Conservation (phyloP, 2,329 filamentous ascomycete species). For the Colletotrichum sp. region DNA sequence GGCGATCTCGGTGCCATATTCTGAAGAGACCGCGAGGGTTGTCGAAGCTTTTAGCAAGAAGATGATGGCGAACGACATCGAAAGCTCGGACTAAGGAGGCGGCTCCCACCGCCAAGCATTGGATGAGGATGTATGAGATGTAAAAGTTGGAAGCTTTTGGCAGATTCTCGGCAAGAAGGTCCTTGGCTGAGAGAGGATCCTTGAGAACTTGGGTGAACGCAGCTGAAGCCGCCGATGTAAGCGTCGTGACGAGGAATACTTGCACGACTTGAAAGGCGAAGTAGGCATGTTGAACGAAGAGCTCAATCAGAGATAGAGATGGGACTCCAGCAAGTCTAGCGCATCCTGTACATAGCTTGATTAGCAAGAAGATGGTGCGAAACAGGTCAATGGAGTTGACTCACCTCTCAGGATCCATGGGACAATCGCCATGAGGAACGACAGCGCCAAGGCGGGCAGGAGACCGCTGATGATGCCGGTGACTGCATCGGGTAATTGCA, state of each 20-base stretch:
- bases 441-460: constrained; percentile 78
- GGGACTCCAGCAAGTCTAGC: constrained; percentile 75
- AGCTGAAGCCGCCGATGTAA: constrained; percentile 75
- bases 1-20: constrained; percentile 76
- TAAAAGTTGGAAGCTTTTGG: constrained; percentile 87
- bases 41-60: constrained; percentile 77
- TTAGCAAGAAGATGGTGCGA: constrained; percentile 7
- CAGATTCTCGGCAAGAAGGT: constrained; percentile 70
- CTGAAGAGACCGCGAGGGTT: constrained; percentile 81
- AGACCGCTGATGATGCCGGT: constrained; percentile 84
- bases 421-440: constrained; percentile 83
- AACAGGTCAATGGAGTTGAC: constrained; percentile 18
- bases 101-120: constrained; percentile 82
- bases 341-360: constrained; percentile 51
- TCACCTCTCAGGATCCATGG: constrained; percentile 77
- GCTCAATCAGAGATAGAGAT: constrained; percentile 73
- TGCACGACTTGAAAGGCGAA: constrained; percentile 84
- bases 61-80: constrained; percentile 61
- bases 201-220: constrained; percentile 62
- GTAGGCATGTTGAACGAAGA: constrained; percentile 80
- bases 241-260: constrained; percentile 82
- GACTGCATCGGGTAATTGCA: constrained; percentile 69
- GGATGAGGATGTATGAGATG: constrained; percentile 90
- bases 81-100: constrained; percentile 73
- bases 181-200: constrained; percentile 26